These are phyloP conservation scores for Ophiostoma sp. DNA, from an alignment of 2,329 filamentous ascomycete genomes.

Conservation along the genomic window DNA sequence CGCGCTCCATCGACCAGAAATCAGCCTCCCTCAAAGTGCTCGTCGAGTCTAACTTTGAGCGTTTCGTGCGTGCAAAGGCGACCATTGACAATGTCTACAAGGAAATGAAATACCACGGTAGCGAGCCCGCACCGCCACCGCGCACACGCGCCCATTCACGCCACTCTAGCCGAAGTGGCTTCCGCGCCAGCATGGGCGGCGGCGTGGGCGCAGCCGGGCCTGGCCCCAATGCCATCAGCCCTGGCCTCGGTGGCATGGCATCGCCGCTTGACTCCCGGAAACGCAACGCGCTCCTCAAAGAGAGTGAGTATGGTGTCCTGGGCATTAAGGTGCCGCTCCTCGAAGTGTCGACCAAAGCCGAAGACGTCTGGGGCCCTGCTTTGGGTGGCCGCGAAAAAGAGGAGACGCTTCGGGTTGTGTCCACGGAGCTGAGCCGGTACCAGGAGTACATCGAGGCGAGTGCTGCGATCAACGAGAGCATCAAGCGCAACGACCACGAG, in stretches of 20 bases:
- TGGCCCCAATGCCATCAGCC: neutral
- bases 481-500: slow-evolving; percentile 88
- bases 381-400: slow-evolving; percentile 88
- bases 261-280: slow-evolving; percentile 41
- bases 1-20: slow-evolving; percentile 92
- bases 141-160: slow-evolving; percentile 53
- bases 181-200: slow-evolving; percentile 46
- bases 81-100: slow-evolving; percentile 98
- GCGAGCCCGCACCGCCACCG: slow-evolving; percentile 41
- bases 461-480: slow-evolving; percentile 69
- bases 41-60: slow-evolving; percentile 96
- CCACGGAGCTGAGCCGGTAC: slow-evolving; percentile 70
- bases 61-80: slow-evolving; percentile 93
- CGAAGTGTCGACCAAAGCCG: slow-evolving; percentile 87
- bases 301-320: slow-evolving; percentile 82
- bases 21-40: slow-evolving; percentile 93
- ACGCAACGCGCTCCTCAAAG: slow-evolving; percentile 87
- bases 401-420: slow-evolving; percentile 72
- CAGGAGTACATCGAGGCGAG: slow-evolving; percentile 78
- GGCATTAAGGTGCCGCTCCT: slow-evolving; percentile 84
- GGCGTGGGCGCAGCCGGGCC: neutral
- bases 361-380: slow-evolving; percentile 96
- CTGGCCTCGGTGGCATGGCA: slow-evolving; percentile 8
- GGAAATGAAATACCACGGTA: slow-evolving; percentile 79
- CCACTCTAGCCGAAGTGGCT: slow-evolving; percentile 61